phyloP scores from a whole-genome alignment of 352 stramenopile genomes.

The Globisporangium viniferum region DNA sequence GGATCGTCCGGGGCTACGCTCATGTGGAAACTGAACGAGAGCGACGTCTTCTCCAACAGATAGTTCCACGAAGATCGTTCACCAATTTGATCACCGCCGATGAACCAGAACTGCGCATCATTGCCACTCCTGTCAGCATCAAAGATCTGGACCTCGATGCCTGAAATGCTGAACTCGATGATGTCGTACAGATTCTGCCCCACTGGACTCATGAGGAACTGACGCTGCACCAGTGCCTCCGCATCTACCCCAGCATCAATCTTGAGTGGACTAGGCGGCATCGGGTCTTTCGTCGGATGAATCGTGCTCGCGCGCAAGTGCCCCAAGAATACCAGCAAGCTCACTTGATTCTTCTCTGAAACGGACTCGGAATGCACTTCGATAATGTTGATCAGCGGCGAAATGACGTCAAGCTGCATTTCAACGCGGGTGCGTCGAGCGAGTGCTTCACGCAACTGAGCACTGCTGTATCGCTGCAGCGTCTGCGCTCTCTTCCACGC shows the following conservation, averaged over 20 bases:
- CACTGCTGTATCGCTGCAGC: conserved; percentile 71
- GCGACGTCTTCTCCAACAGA: conserved; percentile 71
- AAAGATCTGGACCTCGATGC: conserved; percentile 73
- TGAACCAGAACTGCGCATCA: conserved; percentile 14
- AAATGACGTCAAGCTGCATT: conserved; percentile 76
- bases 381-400: conserved; percentile 71
- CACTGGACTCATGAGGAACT: conserved; percentile 16
- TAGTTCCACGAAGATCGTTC: conserved; percentile 40
- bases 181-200: conserved; percentile 72
- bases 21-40: conserved; percentile 69
- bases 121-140: conserved; percentile 17
- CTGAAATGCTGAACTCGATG: conserved; percentile 72
- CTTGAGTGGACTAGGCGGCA: conserved; percentile 15
- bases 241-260: neutral
- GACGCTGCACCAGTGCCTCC: conserved; percentile 8
- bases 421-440: conserved; percentile 68
- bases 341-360: conserved; percentile 31
- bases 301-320: conserved; percentile 70
- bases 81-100: conserved; percentile 11
- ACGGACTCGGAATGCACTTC: conserved; percentile 37
- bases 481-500: conserved; percentile 74
- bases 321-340: conserved; percentile 69
- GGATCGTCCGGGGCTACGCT: conserved; percentile 78
- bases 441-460: conserved; percentile 69
- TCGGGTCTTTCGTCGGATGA: conserved; percentile 21